Conservation (phyloP, 176 grass and related monocot species). For the Tuctoria greenei region DNA sequence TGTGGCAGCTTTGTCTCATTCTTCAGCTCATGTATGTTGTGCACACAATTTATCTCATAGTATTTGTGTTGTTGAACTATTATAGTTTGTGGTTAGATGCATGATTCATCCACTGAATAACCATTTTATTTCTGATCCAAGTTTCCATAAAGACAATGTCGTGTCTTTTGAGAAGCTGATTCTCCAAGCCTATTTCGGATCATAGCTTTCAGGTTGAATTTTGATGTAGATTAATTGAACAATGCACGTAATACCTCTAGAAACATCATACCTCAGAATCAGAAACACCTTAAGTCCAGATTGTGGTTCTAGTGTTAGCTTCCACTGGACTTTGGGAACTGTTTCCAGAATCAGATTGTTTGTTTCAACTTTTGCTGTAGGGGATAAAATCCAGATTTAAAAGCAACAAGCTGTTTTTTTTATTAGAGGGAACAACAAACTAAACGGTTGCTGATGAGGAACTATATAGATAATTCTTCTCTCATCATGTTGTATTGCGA, state of each 20-base stretch:
- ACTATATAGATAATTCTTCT: background rate
- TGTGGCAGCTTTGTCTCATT: conserved; percentile 82
- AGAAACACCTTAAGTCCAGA: background rate
- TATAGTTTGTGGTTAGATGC: conserved; percentile 8
- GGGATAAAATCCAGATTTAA: background rate
- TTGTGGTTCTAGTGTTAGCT: background rate
- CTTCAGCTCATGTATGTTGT: conserved; percentile 79
- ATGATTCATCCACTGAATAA: background rate
- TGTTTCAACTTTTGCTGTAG: background rate
- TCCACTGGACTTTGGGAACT: background rate
- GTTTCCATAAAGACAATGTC: background rate
- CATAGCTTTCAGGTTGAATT: background rate
- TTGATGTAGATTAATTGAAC: background rate
- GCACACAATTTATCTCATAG: conserved; percentile 6
- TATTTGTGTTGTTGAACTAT: background rate
- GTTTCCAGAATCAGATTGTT: background rate
- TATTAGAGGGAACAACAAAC: background rate
- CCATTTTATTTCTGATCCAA: background rate
- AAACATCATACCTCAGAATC: background rate
- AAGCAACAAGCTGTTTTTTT: background rate
- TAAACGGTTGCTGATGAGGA: background rate
- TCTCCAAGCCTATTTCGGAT: background rate
- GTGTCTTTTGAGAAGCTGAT: background rate
- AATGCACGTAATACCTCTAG: background rate
- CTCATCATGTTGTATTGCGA: conserved; percentile 15